Evolutionary conservation across 2,329 filamentous ascomycete genomes (phyloP), one percentile per base, ranked within the genome.

Genomic region (Tolypocladium tropicale): DNA sequence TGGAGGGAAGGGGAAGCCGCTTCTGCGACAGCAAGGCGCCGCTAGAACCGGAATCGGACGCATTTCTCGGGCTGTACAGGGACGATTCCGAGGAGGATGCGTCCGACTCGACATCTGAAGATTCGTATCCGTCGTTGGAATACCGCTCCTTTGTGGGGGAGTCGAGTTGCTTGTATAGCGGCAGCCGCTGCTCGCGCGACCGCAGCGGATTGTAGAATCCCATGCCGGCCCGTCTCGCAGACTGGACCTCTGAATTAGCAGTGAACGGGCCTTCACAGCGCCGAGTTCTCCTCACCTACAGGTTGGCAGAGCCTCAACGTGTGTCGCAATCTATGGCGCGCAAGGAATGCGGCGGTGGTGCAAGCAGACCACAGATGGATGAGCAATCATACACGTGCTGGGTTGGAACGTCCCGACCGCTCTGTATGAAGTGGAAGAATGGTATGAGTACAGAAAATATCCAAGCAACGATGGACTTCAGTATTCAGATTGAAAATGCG

Each of bases 61-160:
- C 76, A 46, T 77, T 74, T 56, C 83, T 79, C 6, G 86, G 88
- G 59, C 78, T 78, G 57, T 57, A 77, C 70, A 63, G 76, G 73
- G 54, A 76, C 66, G 52, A 80, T 73, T 39, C 76, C 70, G 55
- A 74, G 65, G 59, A 74, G 66, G 60, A 75, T 67, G 55, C 71
- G n/a, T 73, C 65, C 5, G 73, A 73, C 52, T 76, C 73, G 34
- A 77, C 72, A 53, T 76, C 73, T 54, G 77, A 77, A 10, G 74
- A 74, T 39, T 76, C 74, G 55, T 76, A 73, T 23, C 78, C 74
- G 56, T 79, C 75, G 59, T 80, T 76, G 3, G 79, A 81, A 55
- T 72, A 74, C 57, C 75, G 76, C 56, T 82, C 80, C 62, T 82
- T 81, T 23, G 65, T 71, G 2, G 72, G 68, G 2, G 72, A 63